Base-by-base conservation (phyloP, 306 rosid genomes). In the Acmispon strigosus region DNA sequence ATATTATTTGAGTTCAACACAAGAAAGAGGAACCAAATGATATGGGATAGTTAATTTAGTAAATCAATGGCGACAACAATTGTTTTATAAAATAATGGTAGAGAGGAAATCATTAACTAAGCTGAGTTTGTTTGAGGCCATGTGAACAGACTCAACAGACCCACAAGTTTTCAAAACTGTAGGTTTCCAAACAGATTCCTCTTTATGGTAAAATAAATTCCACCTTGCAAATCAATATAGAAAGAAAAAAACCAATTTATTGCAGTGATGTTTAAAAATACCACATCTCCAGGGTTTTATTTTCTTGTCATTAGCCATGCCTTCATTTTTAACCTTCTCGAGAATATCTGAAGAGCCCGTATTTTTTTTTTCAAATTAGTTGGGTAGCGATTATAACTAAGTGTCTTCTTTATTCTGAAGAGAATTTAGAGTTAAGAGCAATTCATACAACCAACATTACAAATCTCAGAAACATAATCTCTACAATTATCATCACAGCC, bases 291-390 rank as follows among this genome's bases (percentile, higher is more conserved):
- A 32, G n/a, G 29, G 52, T 39, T 55, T 56, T 18, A 41, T 44
- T 57, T 52, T 16, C 16, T 52, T 61, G 57, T 19, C 50, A 49
- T 39, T 61, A 29, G 34, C 14, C 27, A 54, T 41, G 48, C 81
- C 83, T 75, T 81, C 78, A 1, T 50, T 36, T 69, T 84, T 60
- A 81, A 64, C 66, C 61, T 78, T 72, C 75, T 70, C 19, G 76
- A 74, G 51, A 55, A 63, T 17, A 39, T 53, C 76, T 67, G 71
- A 42, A 24, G 75, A 62, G 82, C 86, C 47, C 56, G 56, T 10
- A 20, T 64, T 18, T 19, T 43, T 18, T 19, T 43, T 82, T 76
- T 5, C n/a, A 70, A 61, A 52, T 62, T 73, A 49, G 69, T 67
- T 75, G 72, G 67, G 66, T 61, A 77, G 51, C 72, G 66, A 5